A percentile compares a stretch with the other conserved stretches of the same genome.
Conservation (phyloP, 1,284 basidiomycete species). For the Wallemia ichthyophaga region DNA sequence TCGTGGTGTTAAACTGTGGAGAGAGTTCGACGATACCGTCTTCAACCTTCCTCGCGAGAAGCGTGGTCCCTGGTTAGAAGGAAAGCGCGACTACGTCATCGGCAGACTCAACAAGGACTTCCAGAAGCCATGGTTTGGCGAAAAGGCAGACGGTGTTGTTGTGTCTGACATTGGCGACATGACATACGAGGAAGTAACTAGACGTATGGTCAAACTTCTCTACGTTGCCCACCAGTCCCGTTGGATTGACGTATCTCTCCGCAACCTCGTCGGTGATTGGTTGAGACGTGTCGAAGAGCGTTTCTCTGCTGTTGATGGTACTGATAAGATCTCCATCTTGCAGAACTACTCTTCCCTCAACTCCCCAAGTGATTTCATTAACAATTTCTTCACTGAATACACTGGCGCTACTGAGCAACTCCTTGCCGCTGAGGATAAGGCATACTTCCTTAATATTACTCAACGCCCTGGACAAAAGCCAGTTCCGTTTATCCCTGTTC, state of each 20-base stretch:
- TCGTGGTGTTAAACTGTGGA: slow-evolving; percentile 86
- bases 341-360: slow-evolving; percentile 67
- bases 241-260: slow-evolving; percentile 79
- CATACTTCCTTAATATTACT: slow-evolving; percentile 78
- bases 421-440: slow-evolving; percentile 76
- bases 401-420: slow-evolving; percentile 53
- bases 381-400: slow-evolving; percentile 60
- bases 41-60: slow-evolving; percentile 91
- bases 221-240: slow-evolving; percentile 67
- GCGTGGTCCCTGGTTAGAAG: slow-evolving; percentile 53
- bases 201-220: slow-evolving; percentile 75
- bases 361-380: slow-evolving; percentile 44
- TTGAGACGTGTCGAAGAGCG: slow-evolving; percentile 83
- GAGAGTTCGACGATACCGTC: slow-evolving; percentile 85
- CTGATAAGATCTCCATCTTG: slow-evolving; percentile 48
- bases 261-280: slow-evolving; percentile 92
- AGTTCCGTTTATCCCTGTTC: slow-evolving; percentile 89
- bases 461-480: slow-evolving; percentile 94
- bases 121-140: slow-evolving; percentile 84
- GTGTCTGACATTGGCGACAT: slow-evolving; percentile 72
- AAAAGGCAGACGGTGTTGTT: slow-evolving; percentile 64
- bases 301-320: slow-evolving; percentile 67
- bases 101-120: slow-evolving; percentile 80
- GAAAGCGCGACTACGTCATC: slow-evolving; percentile 69
- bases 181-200: slow-evolving; percentile 89